phyloP scores from a whole-genome alignment of 23 red algal species.

The Gracilaria gracilis region DNA sequence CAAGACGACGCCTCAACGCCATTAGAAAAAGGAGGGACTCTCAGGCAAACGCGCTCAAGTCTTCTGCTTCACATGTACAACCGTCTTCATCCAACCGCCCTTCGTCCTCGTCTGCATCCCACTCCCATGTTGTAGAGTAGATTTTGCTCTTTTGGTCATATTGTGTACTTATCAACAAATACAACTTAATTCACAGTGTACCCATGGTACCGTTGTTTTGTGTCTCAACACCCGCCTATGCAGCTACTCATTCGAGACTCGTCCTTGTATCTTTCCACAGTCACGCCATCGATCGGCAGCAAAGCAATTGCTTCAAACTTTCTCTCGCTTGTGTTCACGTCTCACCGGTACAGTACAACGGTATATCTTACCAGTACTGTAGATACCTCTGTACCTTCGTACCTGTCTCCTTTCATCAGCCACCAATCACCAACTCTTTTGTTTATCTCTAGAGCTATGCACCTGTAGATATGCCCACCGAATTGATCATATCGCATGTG shows the following conservation, averaged over 20 bases:
- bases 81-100: background rate
- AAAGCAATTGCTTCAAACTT: background rate
- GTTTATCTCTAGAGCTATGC: background rate
- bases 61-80: background rate
- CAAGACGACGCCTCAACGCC: conserved; percentile 48
- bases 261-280: background rate
- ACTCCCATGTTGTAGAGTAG: conserved; percentile 1
- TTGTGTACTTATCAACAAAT: background rate
- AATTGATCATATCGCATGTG: background rate
- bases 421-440: background rate
- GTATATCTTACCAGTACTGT: no score
- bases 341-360: no score
- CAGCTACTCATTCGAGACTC: background rate
- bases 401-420: background rate
- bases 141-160: background rate
- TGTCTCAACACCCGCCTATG: background rate
- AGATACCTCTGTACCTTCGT: no score
- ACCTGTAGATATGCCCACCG: background rate
- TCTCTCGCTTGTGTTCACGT: no score
- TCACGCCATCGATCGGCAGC: background rate
- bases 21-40: conserved; percentile 19
- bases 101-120: background rate
- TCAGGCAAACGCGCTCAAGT: background rate
- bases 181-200: background rate
- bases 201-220: background rate